phyloP scores from a whole-genome alignment of 2,329 filamentous ascomycete genomes.

The Alternaria tenuissima region DNA sequence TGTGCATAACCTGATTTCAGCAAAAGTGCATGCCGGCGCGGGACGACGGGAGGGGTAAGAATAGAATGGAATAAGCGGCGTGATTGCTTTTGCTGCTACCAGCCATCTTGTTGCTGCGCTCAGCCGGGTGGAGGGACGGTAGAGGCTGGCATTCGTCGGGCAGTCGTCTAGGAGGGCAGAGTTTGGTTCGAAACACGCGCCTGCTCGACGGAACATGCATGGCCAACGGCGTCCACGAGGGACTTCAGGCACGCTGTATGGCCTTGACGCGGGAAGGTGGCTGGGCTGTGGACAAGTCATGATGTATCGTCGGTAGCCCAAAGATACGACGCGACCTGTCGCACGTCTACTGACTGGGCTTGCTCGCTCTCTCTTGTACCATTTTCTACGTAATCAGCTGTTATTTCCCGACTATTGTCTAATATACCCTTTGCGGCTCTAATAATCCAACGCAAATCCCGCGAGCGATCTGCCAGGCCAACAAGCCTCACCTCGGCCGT shows the following conservation, averaged over 20 bases:
- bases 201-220: constrained; percentile 11
- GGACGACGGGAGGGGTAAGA: constrained; percentile 10
- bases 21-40: neutral
- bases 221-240: constrained; percentile 20
- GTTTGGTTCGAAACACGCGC: constrained; percentile 10
- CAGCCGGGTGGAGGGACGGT: constrained; percentile 3
- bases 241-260: constrained; percentile 14
- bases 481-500: constrained; percentile 10
- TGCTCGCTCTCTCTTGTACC: neutral
- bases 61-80: constrained; percentile 14
- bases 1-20: neutral
- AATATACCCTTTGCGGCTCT: neutral
- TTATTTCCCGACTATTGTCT: neutral
- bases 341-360: neutral
- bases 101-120: constrained; percentile 10
- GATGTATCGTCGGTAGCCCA: constrained; percentile 5
- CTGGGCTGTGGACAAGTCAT: constrained; percentile 10
- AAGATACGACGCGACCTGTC: constrained; percentile 3
- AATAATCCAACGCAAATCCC: neutral
- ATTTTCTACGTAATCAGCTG: neutral
- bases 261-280: constrained; percentile 13
- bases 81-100: constrained; percentile 10
- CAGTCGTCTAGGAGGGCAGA: constrained; percentile 1
- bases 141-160: constrained; percentile 15
- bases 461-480: neutral